phyloP scores from a whole-genome alignment of 495 filamentous ascomycete species.

The Xylona heveae region DNA sequence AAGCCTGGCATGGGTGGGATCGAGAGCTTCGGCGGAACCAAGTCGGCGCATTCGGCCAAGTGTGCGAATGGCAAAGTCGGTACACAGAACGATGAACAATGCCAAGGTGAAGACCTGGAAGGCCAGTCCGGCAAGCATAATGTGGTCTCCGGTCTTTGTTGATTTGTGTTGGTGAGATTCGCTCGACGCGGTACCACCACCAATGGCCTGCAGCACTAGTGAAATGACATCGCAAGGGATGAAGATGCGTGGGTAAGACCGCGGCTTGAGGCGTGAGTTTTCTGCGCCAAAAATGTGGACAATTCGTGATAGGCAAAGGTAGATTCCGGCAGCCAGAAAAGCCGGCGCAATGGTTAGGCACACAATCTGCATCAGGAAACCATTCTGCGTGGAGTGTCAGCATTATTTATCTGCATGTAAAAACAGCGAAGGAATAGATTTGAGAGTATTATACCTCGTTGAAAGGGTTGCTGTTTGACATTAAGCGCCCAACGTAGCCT shows the following conservation, averaged over 20 bases:
- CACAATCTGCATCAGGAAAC: constrained; percentile 26
- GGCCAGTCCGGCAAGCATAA: constrained; percentile 43
- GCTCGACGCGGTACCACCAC: constrained; percentile 34
- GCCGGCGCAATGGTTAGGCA: constrained; percentile 42
- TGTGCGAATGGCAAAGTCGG: constrained; percentile 25
- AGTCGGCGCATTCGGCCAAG: constrained; percentile 17
- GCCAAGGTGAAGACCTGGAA: constrained; percentile 32
- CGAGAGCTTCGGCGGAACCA: constrained; percentile 2
- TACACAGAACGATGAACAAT: constrained; percentile 27
- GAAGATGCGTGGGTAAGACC: constrained; percentile 31
- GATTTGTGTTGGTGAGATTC: constrained; percentile 17
- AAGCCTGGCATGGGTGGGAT: constrained; percentile 11
- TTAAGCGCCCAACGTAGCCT: constrained; percentile 9
- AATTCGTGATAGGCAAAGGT: constrained; percentile 38
- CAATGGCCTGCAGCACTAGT: constrained; percentile 37
- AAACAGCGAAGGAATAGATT: not conserved
- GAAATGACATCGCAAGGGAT: constrained; percentile 40
- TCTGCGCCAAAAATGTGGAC: constrained; percentile 35
- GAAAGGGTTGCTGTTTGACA: constrained; percentile 9
- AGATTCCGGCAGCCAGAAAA: constrained; percentile 41
- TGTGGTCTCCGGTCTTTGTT: constrained; percentile 27
- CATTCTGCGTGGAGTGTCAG: constrained; percentile 1
- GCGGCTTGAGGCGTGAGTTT: constrained; percentile 36
- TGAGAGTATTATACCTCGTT: not conserved
- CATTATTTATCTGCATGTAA: not conserved